Evolutionary conservation across 2,329 filamentous ascomycete species (phyloP).

Genomic region (Diaporthe eres): DNA sequence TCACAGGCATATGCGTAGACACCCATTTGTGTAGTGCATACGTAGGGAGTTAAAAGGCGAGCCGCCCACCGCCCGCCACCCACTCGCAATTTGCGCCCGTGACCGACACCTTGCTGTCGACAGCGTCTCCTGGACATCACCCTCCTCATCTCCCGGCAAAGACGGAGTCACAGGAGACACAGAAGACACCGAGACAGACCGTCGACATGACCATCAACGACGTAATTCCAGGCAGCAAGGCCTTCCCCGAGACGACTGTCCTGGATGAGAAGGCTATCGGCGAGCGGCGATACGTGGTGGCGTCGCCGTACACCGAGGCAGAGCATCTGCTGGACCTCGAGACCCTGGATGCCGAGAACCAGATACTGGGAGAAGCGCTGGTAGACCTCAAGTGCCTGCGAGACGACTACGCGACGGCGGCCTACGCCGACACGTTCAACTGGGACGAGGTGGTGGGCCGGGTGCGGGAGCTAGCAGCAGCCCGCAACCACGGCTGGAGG

Average conservation of each 20-base stretch:
- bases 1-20: background rate
- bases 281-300: conserved; percentile 63
- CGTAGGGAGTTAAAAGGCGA: background rate
- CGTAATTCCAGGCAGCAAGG: background rate
- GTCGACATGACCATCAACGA: conserved; percentile 32
- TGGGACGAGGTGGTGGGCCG: conserved; percentile 75
- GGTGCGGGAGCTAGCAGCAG: conserved; percentile 65
- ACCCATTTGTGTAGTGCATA: background rate
- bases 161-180: background rate
- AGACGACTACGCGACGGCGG: conserved; percentile 81
- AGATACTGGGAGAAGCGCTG: conserved; percentile 80
- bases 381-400: conserved; percentile 73
- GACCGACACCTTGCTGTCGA: background rate
- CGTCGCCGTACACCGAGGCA: conserved; percentile 81
- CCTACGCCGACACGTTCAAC: conserved; percentile 83
- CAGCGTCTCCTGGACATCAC: background rate
- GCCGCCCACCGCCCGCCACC: background rate
- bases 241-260: conserved; percentile 4
- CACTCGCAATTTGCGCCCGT: background rate
- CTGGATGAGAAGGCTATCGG: conserved; percentile 22
- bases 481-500: conserved; percentile 68
- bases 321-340: conserved; percentile 81
- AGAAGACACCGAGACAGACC: background rate
- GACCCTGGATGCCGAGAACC: conserved; percentile 75
- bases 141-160: background rate